These are phyloP conservation scores for Pseudogymnoascus sp. DNA, from an alignment of 2,329 filamentous ascomycete genomes.

Conservation along the genomic window DNA sequence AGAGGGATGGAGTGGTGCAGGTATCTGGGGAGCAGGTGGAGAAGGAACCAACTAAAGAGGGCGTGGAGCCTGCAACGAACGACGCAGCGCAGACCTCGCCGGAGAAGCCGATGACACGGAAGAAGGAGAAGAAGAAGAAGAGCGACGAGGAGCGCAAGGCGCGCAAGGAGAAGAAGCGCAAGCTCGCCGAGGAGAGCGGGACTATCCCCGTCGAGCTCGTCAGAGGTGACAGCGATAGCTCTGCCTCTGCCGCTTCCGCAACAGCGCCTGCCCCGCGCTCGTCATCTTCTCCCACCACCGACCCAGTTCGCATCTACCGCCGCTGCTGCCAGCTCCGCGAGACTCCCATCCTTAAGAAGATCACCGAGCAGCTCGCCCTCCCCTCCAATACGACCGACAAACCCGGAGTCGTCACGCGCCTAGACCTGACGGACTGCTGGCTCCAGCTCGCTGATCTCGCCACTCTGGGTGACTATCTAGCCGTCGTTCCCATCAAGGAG, in stretches of 20 bases:
- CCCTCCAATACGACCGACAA: slow-evolving; percentile 56
- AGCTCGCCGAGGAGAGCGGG: slow-evolving; percentile 80
- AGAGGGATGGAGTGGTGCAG: slow-evolving; percentile 38
- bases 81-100: slow-evolving; percentile 11
- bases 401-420: slow-evolving; percentile 69
- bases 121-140: slow-evolving; percentile 93
- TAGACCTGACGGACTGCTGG: slow-evolving; percentile 79
- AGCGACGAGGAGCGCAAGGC: slow-evolving; percentile 90
- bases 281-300: slow-evolving; percentile 71
- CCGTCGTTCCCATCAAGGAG: slow-evolving; percentile 84
- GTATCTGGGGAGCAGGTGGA: slow-evolving; percentile 34
- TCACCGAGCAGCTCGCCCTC: slow-evolving; percentile 78
- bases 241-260: slow-evolving; percentile 30
- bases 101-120: slow-evolving; percentile 48
- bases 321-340: slow-evolving; percentile 91
- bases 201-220: slow-evolving; percentile 76
- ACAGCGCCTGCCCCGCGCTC: slow-evolving; percentile 37
- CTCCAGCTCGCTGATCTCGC: slow-evolving; percentile 76
- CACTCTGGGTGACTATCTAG: slow-evolving; percentile 87
- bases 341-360: slow-evolving; percentile 82
- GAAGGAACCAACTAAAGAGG: slow-evolving; percentile 34
- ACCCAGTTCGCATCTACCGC: slow-evolving; percentile 86
- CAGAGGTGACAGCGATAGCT: slow-evolving; percentile 56
- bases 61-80: slow-evolving; percentile 25
- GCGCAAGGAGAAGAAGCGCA: slow-evolving; percentile 79